Conservation (phyloP, 768 basidiomycete genomes). For the Suillus decipiens region DNA sequence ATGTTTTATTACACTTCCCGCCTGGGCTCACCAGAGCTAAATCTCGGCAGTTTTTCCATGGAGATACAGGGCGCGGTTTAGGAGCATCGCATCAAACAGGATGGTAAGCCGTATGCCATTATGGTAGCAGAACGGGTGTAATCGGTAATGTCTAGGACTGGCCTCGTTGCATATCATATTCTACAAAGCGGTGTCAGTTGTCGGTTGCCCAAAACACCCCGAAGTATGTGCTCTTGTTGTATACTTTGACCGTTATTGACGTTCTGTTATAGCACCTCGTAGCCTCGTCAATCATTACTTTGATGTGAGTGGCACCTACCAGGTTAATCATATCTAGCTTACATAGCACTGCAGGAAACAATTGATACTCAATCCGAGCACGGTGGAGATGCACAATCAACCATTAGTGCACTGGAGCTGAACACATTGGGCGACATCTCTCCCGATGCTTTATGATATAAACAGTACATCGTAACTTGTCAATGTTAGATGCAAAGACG, state of each 20-base stretch:
- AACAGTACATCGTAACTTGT: conserved; percentile 4
- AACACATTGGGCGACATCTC: conserved; percentile 69
- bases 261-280: conserved; percentile 64
- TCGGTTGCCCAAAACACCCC: conserved; percentile 90
- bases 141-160: conserved; percentile 57
- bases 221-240: conserved; percentile 57
- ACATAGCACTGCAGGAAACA: conserved; percentile 52
- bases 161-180: conserved; percentile 88
- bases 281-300: conserved; percentile 91
- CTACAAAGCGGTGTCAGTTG: conserved; percentile 88
- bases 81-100: conserved; percentile 99
- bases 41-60: conserved; percentile 82
- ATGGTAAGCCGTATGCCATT: conserved; percentile 57
- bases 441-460: conserved; percentile 61
- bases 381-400: conserved; percentile 70
- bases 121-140: neutral
- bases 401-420: conserved; percentile 55
- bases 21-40: neutral
- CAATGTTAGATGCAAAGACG: neutral
- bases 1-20: conserved; percentile 14
- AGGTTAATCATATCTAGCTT: neutral
- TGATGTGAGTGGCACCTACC: conserved; percentile 58
- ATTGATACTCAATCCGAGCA: conserved; percentile 72
- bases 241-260: conserved; percentile 4
- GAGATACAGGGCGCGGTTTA: conserved; percentile 86